phyloP scores from a whole-genome alignment of 345 rosid species.

The Firmiana major region DNA sequence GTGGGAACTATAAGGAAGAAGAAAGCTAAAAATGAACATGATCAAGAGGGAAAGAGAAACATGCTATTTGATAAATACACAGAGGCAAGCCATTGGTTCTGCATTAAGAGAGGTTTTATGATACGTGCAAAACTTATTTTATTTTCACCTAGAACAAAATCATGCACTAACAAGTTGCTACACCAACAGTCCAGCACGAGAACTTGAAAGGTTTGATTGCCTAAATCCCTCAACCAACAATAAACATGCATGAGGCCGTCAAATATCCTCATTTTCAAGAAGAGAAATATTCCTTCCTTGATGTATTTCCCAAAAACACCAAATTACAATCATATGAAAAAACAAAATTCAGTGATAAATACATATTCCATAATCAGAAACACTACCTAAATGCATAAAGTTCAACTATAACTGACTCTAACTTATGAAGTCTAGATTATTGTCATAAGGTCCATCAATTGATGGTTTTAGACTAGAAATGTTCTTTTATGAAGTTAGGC shows the following conservation, averaged over 20 bases:
- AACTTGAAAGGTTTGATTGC: neutral
- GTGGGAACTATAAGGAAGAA: neutral
- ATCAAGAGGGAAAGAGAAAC: neutral
- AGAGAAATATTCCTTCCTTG: neutral
- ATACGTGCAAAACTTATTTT: neutral
- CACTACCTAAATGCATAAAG: neutral
- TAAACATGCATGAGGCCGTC: neutral
- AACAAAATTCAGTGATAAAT: neutral
- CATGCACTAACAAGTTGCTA: neutral
- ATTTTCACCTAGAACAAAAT: neutral
- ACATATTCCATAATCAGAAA: neutral
- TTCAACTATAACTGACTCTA: neutral
- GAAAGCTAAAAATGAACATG: neutral
- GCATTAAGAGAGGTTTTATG: neutral
- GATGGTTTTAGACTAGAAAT: neutral
- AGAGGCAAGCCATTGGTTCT: neutral
- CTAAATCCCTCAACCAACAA: neutral
- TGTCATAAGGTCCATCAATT: neutral
- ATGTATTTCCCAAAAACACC: neutral
- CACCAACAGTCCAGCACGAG: neutral
- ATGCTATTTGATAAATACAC: neutral
- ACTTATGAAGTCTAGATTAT: neutral
- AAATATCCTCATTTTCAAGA: neutral
- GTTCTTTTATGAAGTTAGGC: neutral
- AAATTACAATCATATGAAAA: neutral